Conservation (phyloP, 345 rosid genomes). For the Rhodamnia argentea region DNA sequence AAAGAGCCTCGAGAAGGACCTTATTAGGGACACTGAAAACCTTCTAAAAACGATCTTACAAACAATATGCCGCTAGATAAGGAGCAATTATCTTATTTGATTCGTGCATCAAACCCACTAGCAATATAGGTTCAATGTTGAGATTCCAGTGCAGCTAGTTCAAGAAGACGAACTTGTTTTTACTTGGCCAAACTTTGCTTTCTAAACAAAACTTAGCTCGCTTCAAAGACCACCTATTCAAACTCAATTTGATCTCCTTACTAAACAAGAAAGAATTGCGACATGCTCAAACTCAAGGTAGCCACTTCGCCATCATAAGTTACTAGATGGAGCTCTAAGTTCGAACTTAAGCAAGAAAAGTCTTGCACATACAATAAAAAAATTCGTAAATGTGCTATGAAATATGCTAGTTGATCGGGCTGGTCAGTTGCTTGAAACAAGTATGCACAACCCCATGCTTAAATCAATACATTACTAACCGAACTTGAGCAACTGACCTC, state of each 20-base stretch:
- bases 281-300: background rate
- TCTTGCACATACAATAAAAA: background rate
- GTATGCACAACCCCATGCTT: background rate
- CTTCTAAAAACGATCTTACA: background rate
- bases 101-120: background rate
- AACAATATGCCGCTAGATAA: background rate
- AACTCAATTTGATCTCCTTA: background rate
- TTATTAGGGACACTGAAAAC: background rate
- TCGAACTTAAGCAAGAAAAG: background rate
- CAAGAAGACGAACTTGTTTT: background rate
- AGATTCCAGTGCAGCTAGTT: background rate
- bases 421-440: background rate
- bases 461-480: background rate
- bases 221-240: background rate
- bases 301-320: background rate
- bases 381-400: background rate
- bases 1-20: background rate
- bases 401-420: background rate
- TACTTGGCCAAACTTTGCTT: background rate
- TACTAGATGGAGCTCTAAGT: background rate
- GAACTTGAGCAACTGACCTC: background rate
- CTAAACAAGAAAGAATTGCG: background rate
- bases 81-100: background rate
- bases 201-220: background rate
- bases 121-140: background rate